Evolutionary conservation across 257 asterid genomes (phyloP).

Genomic region (Gynochthodes officinalis): DNA sequence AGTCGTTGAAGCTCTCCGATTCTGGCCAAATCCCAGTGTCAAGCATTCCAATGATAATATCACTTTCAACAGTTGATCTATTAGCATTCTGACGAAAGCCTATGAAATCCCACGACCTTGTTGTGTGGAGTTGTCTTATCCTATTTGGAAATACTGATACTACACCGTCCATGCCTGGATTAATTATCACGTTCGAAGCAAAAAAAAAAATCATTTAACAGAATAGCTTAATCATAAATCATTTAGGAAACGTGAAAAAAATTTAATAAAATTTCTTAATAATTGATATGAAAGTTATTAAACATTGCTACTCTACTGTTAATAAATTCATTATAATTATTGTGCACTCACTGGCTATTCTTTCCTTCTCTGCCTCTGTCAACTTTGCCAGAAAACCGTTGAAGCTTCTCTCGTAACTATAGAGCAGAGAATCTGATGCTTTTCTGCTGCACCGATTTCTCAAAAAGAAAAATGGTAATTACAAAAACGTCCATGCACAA

Average conservation of each 20-base stretch:
- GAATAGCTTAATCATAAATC: too few species aligned
- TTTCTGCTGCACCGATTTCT: constrained; percentile 25
- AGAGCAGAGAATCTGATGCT: constrained; percentile 13
- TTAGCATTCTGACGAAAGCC: constrained; percentile 35
- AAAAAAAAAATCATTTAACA: too few species aligned
- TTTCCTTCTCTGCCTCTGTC: constrained; percentile 41
- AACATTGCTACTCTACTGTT: too few species aligned
- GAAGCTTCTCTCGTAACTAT: constrained; percentile 46
- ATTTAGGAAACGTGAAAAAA: too few species aligned
- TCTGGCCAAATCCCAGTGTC: constrained; percentile 56
- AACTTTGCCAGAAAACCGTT: constrained; percentile 54
- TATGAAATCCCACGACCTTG: constrained; percentile 59
- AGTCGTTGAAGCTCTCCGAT: constrained; percentile 38
- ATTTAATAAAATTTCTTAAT: too few species aligned
- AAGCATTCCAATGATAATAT: constrained; percentile 36
- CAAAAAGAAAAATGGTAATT: neutral
- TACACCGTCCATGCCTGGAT: constrained; percentile 42
- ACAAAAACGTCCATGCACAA: neutral
- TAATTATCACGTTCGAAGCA: too few species aligned
- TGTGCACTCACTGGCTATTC: constrained; percentile 34
- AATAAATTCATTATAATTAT: neutral
- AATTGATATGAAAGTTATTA: too few species aligned
- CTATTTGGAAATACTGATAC: constrained; percentile 45
- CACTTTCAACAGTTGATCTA: constrained; percentile 34
- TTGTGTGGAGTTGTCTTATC: constrained; percentile 46